Evolutionary conservation across 2,329 filamentous ascomycete genomes (phyloP).

Genomic region (Colletotrichum eleusines): DNA sequence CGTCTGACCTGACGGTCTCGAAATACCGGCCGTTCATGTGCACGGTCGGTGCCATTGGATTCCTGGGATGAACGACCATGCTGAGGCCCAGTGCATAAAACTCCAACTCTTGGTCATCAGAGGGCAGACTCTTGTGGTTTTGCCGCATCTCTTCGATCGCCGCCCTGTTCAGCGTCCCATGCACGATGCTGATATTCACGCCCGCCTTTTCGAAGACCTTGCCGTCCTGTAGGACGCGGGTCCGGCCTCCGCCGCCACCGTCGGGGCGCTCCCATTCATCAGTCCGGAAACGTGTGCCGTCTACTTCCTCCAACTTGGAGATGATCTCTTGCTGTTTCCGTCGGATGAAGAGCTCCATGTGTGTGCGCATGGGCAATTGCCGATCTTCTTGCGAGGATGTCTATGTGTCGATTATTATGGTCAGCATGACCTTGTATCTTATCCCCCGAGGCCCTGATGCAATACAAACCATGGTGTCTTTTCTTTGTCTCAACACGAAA

Average conservation of each 20-base stretch:
- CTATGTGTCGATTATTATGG: background rate
- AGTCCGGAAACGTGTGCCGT: background rate
- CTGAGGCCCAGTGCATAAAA: slow-evolving; percentile 66
- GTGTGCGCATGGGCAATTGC: background rate
- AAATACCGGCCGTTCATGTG: slow-evolving; percentile 99
- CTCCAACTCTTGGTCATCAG: background rate
- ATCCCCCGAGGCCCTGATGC: background rate
- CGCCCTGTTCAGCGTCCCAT: slow-evolving; percentile 86
- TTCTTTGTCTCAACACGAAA: too few species aligned
- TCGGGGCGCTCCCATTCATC: background rate
- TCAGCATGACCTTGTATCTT: background rate
- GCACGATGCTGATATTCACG: slow-evolving; percentile 94
- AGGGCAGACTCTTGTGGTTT: background rate
- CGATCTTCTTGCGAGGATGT: background rate
- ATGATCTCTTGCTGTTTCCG: background rate
- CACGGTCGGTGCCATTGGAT: slow-evolving; percentile 98
- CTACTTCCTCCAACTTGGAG: background rate
- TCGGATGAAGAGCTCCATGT: background rate
- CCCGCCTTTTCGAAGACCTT: slow-evolving; percentile 98
- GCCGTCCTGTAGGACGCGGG: slow-evolving; percentile 91
- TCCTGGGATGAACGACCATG: slow-evolving; percentile 89
- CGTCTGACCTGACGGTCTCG: slow-evolving; percentile 88
- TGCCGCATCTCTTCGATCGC: slow-evolving; percentile 95
- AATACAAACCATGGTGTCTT: background rate
- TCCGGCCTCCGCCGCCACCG: background rate